Conservation (phyloP, 1,284 basidiomycete species). For the Puccinia horiana region DNA sequence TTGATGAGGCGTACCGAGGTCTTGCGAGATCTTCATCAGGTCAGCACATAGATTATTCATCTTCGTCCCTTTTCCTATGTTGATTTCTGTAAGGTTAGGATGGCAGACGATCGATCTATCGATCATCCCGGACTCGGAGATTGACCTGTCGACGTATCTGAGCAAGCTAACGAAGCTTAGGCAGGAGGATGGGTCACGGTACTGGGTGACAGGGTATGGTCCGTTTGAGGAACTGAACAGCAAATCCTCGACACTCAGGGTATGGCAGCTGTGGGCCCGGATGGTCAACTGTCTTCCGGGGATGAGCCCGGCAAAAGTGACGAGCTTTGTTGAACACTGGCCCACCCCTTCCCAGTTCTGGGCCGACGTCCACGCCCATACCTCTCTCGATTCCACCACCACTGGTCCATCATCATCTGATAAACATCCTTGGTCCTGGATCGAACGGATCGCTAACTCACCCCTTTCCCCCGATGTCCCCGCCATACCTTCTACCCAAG, state of each 20-base stretch:
- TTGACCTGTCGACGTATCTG: constrained; percentile 59
- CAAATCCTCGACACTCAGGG: constrained; percentile 61
- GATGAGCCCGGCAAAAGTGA: constrained; percentile 63
- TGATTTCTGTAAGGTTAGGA: neutral
- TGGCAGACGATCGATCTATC: constrained; percentile 56
- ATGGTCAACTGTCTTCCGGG: constrained; percentile 64
- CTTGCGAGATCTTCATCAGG: constrained; percentile 60
- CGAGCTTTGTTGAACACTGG: constrained; percentile 61
- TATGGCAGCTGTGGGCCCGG: constrained; percentile 62
- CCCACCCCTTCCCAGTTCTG: constrained; percentile 61
- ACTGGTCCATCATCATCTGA: neutral
- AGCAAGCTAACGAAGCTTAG: constrained; percentile 59
- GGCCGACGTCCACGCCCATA: constrained; percentile 52
- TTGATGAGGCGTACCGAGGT: constrained; percentile 62
- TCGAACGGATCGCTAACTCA: neutral
- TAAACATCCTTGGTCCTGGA: constrained; percentile 31
- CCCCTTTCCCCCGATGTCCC: neutral
- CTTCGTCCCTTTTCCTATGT: neutral
- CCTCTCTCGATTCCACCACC: neutral
- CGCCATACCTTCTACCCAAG: neutral
- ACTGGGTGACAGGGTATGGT: constrained; percentile 61
- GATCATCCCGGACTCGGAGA: constrained; percentile 60
- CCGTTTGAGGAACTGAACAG: constrained; percentile 63
- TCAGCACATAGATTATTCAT: constrained; percentile 44
- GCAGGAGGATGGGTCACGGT: constrained; percentile 53